Conservation (phyloP, 2,329 filamentous ascomycete genomes). For the Zalaria obscura region DNA sequence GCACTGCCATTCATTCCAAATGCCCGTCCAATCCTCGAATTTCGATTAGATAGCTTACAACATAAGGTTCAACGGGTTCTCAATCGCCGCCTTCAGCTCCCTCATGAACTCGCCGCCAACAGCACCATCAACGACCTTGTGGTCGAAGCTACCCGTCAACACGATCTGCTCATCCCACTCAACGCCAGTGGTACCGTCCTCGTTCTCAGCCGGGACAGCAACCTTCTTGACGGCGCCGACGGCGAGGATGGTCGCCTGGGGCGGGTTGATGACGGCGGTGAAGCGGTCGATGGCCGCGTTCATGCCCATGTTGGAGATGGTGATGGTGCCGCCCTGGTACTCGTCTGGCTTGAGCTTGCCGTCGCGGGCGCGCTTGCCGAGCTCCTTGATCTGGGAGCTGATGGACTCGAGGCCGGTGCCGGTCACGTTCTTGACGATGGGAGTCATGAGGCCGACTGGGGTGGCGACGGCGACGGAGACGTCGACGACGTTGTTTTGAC, state of each 20-base stretch:
- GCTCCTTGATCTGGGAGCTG: slow-evolving; percentile 81
- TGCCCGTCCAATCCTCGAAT: neutral
- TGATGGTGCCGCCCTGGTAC: slow-evolving; percentile 97
- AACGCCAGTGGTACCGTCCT: slow-evolving; percentile 59
- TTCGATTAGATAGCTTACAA: slow-evolving; percentile 40
- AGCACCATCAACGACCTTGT: slow-evolving; percentile 95
- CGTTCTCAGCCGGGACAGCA: slow-evolving; percentile 69
- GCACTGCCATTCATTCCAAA: neutral
- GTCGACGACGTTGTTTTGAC: slow-evolving; percentile 85
- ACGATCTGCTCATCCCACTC: slow-evolving; percentile 97
- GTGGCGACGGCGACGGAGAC: slow-evolving; percentile 94
- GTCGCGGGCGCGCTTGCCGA: slow-evolving; percentile 89
- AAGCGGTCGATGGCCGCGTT: slow-evolving; percentile 92
- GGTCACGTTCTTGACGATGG: slow-evolving; percentile 85
- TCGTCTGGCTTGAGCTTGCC: slow-evolving; percentile 99
- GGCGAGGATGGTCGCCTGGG: slow-evolving; percentile 87
- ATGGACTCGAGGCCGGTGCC: slow-evolving; percentile 77
- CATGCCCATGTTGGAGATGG: slow-evolving; percentile 99
- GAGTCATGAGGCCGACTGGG: slow-evolving; percentile 86
- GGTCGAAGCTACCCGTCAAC: slow-evolving; percentile 91
- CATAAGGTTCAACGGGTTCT: slow-evolving; percentile 92
- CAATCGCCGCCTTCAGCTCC: slow-evolving; percentile 92
- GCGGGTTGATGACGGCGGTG: slow-evolving; percentile 97
- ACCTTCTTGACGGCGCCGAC: slow-evolving; percentile 95
- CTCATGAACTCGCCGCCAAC: slow-evolving; percentile 93